phyloP scores from a whole-genome alignment of 1,284 basidiomycete species.

The Ceratorhiza oryzae-sativae region DNA sequence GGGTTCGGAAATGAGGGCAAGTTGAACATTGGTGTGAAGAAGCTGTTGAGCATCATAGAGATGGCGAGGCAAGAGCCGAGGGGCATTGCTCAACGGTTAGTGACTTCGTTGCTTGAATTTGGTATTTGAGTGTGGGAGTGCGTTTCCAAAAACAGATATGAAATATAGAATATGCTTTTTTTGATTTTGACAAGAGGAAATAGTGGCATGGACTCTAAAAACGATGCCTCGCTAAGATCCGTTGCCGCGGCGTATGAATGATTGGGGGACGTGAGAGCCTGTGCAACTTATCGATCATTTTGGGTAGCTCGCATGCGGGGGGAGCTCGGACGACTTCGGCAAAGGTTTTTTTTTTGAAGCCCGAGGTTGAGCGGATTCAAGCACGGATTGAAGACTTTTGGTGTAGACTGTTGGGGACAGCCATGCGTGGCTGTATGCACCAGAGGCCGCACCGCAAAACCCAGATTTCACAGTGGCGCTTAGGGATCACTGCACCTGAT shows the following conservation, averaged over 20 bases:
- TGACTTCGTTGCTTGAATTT: slow-evolving; percentile 70
- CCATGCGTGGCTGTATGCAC: not conserved
- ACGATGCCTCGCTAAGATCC: not conserved
- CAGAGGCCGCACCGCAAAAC: slow-evolving; percentile 19
- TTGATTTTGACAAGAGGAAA: not conserved
- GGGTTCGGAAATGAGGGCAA: slow-evolving; percentile 69
- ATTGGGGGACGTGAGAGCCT: slow-evolving; percentile 17
- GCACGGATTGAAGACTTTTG: not conserved
- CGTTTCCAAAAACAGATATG: not conserved
- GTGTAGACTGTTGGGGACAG: not conserved
- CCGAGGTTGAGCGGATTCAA: not conserved
- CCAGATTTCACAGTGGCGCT: slow-evolving; percentile 2
- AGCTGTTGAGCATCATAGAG: slow-evolving; percentile 89
- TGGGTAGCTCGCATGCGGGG: slow-evolving; percentile 18
- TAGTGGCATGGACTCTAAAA: not conserved
- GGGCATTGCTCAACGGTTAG: slow-evolving; percentile 75
- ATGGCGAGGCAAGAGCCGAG: slow-evolving; percentile 96
- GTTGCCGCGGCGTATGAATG: not conserved
- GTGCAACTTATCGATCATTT: not conserved
- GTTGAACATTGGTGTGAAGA: slow-evolving; percentile 92
- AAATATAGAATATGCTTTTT: not conserved
- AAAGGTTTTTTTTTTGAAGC: not conserved
- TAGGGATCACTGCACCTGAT: slow-evolving; percentile 24
- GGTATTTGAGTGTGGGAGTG: slow-evolving; percentile 41
- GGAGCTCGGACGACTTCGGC: slow-evolving; percentile 22